phyloP scores from a whole-genome alignment of 1,139 yeast genomes.

The Saccharomyces hybrid region DNA sequence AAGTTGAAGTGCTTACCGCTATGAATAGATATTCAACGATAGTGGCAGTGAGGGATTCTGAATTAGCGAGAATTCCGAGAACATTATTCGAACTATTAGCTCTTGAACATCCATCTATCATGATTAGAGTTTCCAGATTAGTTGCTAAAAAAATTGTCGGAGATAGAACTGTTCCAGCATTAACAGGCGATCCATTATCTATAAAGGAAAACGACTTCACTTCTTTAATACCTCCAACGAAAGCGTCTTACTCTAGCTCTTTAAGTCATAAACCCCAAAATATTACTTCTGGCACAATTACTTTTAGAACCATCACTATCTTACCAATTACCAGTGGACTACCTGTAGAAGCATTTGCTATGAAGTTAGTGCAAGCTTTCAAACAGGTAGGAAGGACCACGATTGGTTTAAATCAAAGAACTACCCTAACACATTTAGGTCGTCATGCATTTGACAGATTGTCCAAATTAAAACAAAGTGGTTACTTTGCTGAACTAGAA shows the following conservation, averaged over 20 bases:
- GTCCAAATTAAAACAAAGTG: constrained; percentile 76
- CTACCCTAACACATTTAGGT: constrained; percentile 75
- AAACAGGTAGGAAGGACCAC: constrained; percentile 67
- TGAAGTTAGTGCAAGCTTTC: constrained; percentile 60
- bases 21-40: constrained; percentile 64
- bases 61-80: constrained; percentile 87
- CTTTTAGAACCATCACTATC: constrained; percentile 74
- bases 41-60: constrained; percentile 89
- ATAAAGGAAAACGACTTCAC: constrained; percentile 17
- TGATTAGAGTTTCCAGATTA: constrained; percentile 82
- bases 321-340: constrained; percentile 72
- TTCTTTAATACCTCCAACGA: constrained; percentile 20
- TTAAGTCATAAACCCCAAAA: constrained; percentile 12
- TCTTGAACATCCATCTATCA: constrained; percentile 76
- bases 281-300: constrained; percentile 13
- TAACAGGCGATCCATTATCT: constrained; percentile 15
- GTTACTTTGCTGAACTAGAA: constrained; percentile 85
- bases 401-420: constrained; percentile 72
- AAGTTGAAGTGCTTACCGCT: constrained; percentile 87
- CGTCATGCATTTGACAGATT: constrained; percentile 89
- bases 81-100: constrained; percentile 80
- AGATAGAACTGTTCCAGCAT: constrained; percentile 8
- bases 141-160: constrained; percentile 64
- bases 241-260: constrained; percentile 9
- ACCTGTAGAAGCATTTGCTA: constrained; percentile 83